Evolutionary conservation across 2,329 filamentous ascomycete species (phyloP).

Genomic region (Aspergillus floridensis): DNA sequence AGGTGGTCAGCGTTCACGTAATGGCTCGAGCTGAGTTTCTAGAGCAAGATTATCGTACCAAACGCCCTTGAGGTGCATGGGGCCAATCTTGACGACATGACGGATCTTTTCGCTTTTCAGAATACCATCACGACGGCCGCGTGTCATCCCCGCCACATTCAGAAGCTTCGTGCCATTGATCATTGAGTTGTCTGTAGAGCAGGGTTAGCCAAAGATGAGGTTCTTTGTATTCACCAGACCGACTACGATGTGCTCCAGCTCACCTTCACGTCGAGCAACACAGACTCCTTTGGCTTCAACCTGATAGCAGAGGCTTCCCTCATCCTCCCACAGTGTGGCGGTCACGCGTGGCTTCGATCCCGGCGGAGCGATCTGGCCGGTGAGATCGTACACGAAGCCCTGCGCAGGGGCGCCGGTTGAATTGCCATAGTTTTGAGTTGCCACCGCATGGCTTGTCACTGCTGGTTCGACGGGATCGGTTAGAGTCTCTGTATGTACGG

Average conservation of each 20-base stretch:
- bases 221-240: conserved; percentile 3
- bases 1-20: conserved; percentile 17
- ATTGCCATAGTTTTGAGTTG: conserved; percentile 40
- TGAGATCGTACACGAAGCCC: conserved; percentile 67
- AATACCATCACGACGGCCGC: conserved; percentile 91
- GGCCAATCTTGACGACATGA: conserved; percentile 97
- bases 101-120: conserved; percentile 96
- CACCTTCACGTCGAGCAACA: conserved; percentile 89
- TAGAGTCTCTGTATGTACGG: background rate
- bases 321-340: conserved; percentile 96
- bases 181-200: conserved; percentile 85
- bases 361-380: conserved; percentile 86
- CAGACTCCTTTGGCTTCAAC: conserved; percentile 96
- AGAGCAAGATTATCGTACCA: conserved; percentile 62
- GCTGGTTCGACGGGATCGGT: conserved; percentile 9
- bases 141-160: conserved; percentile 97
- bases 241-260: conserved; percentile 17
- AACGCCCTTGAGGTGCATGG: conserved; percentile 97
- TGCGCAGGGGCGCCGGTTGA: conserved; percentile 42
- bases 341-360: conserved; percentile 97
- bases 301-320: conserved; percentile 95
- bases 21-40: background rate
- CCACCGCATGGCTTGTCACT: conserved; percentile 40
- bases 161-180: conserved; percentile 97
- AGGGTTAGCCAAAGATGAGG: background rate